Evolutionary conservation across 257 asterid species (phyloP), one percentile per base, ranked within the genome.

Genomic region (Leonotis leonurus): DNA sequence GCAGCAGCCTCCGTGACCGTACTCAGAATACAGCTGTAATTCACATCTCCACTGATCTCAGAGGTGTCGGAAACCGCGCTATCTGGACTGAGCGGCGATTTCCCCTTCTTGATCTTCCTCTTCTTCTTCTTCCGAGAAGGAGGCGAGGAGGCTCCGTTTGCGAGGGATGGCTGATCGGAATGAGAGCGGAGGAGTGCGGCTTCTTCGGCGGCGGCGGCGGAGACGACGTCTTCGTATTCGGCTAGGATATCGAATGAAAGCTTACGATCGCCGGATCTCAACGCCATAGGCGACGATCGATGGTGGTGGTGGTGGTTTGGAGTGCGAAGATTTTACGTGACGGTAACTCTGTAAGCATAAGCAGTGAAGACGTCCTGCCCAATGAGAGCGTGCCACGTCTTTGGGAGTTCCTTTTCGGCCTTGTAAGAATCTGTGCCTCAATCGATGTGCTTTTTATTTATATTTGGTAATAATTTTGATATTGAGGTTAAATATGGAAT

Each of bases 221-320:
- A 26, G 41, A 40, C 32, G 5, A 45, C 64, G 64, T 81, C 83
- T 58, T 80, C 87, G 79, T 40, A 45, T 6, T 68, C 78, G 37
- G 80, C 67, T 22, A 88, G 86, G 70, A 87, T 36, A 56, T 77
- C 83, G 83, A 88, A 91, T 6, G 92, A 77, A 8, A 84, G 77
- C 62, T 81, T 80, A 1, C 90, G 86, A 44, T 70, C 83, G 67
- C 78, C 57, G 68, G 86, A 78, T 75, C 82, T 73, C 76, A 75
- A 45, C 35, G 83, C 85, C 95, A 88, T 85, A 20, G 73, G 33
- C 8, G 73, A 54, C 14, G 70, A 14, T 36, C 17, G 27, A 14
- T n/a, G 63, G 62, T 3, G 29, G 43, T 54, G 45, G 73, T 37
- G 49, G 49, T 43, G 49, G 49, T 71, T 50, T 56, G 24, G 60